Evolutionary conservation across 2,329 filamentous ascomycete genomes (phyloP), one percentile per base, ranked within the genome.

Genomic region (Pleomassaria siparia): DNA sequence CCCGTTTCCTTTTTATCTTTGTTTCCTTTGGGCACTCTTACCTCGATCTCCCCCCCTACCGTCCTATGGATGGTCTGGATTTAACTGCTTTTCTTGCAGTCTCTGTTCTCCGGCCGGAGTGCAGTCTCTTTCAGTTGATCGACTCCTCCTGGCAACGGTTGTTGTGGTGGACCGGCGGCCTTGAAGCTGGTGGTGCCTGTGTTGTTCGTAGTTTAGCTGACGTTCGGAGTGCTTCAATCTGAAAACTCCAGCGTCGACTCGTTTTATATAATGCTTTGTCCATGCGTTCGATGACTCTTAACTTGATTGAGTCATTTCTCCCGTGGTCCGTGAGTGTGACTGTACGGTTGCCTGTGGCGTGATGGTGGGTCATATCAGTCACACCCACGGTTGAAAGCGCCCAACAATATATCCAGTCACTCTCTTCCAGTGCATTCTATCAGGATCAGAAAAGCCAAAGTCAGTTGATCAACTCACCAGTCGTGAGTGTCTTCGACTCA

Each of bases 71-170:
- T 53, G 49, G 43, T 41, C 26, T 30, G n/a, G 24, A n/a, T 16
- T 42, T 15, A 21, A 37, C 26, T 44, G 46, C 26, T 28, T 53
- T 51, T 43, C 36, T 45, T 50, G 39, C 54, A 48, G 49, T 36
- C 22, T 49, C 41, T 42, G 41, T 20, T 43, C 52, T 44, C 49
- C 56, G 55, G 56, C 63, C 58, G 59, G 60, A 62, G 64, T 59
- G 65, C 43, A 66, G 65, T 69, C 65, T 69, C 64, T 64, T 46
- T 50, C 40, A 43, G 65, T 69, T 61, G 65, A 68, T 67, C 49
- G 65, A 69, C 65, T 67, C 66, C 66, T 64, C 64, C 61, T 60
- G 60, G 63, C 57, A 50, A 45, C 51, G 53, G 53, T 39, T 59
- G 50, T 41, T 22, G 32, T 24, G 21, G 20, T 39, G 9, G 16